Evolutionary conservation across 2,329 filamentous ascomycete species (phyloP).

Genomic region (Phialophora expanda): DNA sequence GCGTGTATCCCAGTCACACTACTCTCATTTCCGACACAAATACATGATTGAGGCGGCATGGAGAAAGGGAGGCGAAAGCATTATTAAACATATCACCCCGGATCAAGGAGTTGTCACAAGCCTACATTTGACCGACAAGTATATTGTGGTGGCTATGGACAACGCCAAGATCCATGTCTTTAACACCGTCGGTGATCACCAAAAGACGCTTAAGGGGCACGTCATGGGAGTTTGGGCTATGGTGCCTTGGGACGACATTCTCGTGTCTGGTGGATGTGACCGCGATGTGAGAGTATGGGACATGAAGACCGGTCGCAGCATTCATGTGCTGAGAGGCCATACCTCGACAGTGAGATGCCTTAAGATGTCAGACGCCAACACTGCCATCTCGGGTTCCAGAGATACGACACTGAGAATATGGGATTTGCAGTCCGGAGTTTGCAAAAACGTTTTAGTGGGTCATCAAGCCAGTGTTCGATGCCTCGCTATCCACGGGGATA

Average conservation of each 20-base stretch:
- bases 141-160: slow-evolving; percentile 96
- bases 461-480: slow-evolving; percentile 96
- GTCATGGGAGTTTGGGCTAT: slow-evolving; percentile 99
- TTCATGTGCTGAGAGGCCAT: slow-evolving; percentile 87
- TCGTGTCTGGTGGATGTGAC: slow-evolving; percentile 96
- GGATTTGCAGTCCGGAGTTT: slow-evolving; percentile 87
- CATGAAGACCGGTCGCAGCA: slow-evolving; percentile 79
- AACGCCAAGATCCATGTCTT: slow-evolving; percentile 99
- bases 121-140: slow-evolving; percentile 89
- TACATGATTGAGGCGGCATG: slow-evolving; percentile 97
- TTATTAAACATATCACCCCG: slow-evolving; percentile 86
- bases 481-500: slow-evolving; percentile 92
- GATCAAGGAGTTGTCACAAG: slow-evolving; percentile 97
- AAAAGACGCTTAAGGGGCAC: slow-evolving; percentile 89
- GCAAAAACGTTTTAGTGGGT: slow-evolving; percentile 88
- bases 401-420: slow-evolving; percentile 94
- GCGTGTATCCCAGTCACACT: slow-evolving; percentile 79
- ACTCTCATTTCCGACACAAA: slow-evolving; percentile 95
- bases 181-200: slow-evolving; percentile 83
- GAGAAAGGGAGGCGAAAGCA: slow-evolving; percentile 86
- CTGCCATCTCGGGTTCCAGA: slow-evolving; percentile 92
- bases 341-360: slow-evolving; percentile 95
- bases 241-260: slow-evolving; percentile 94
- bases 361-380: slow-evolving; percentile 94
- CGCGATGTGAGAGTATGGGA: slow-evolving; percentile 97